Conservation (phyloP, 345 rosid genomes). For the Salix suchowensis region DNA sequence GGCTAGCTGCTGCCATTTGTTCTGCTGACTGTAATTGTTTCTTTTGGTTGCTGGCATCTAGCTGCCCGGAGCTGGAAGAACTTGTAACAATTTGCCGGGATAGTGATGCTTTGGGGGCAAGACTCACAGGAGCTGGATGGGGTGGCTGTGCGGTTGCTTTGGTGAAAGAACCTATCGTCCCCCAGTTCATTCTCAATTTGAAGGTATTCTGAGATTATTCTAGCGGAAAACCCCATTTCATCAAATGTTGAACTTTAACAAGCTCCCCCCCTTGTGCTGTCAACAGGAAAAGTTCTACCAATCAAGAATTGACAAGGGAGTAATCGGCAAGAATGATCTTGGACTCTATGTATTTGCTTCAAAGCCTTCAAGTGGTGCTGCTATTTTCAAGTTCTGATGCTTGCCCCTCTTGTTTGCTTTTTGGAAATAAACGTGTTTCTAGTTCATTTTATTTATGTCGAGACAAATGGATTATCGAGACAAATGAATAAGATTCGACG, state of each 20-base stretch:
- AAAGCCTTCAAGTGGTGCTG: constrained; percentile 97
- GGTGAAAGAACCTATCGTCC: constrained; percentile 70
- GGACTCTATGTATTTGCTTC: constrained; percentile 92
- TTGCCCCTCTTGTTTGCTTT: neutral
- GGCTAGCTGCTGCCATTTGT: neutral
- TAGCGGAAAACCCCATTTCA: no score
- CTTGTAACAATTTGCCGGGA: constrained; percentile 60
- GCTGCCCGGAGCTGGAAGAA: constrained; percentile 97
- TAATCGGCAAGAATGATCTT: constrained; percentile 59
- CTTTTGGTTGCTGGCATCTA: constrained; percentile 16
- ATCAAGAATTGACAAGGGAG: constrained; percentile 67
- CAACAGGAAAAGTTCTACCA: constrained; percentile 76
- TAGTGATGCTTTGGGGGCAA: constrained; percentile 85
- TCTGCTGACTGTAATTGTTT: neutral
- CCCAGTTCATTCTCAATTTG: constrained; percentile 75
- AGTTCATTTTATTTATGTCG: neutral
- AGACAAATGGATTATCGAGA: neutral
- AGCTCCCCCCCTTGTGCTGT: neutral
- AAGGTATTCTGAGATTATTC: constrained; percentile 43
- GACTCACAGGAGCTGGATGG: constrained; percentile 99
- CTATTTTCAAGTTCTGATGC: constrained; percentile 65
- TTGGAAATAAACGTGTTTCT: neutral
- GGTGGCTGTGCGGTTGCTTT: constrained; percentile 95
- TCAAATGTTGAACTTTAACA: neutral
- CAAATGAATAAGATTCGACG: neutral